Base-by-base conservation (phyloP, 2,329 filamentous ascomycete species). In the Aureobasidium sp. region DNA sequence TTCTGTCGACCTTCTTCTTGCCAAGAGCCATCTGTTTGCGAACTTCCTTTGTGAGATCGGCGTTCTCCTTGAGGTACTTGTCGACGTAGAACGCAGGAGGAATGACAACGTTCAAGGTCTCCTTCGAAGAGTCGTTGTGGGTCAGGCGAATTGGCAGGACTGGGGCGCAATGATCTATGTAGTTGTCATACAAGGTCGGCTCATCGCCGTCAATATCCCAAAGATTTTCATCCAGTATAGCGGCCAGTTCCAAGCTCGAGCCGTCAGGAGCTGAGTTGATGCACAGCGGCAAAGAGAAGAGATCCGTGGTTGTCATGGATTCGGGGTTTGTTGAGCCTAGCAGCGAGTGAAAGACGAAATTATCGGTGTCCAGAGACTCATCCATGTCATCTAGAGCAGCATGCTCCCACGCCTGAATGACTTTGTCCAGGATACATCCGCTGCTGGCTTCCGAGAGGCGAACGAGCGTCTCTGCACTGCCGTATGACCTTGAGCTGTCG, bases 51-150 rank as follows among this genome's bases (percentile, higher is more conserved):
- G 81, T 77, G 11, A 76, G 68, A 1, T 76, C 75, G 61, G 77
- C 75, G 63, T 81, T 82, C 64, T 77, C 74, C 53, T 81, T 75
- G 49, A 86, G 73, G 69, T 87, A 87, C 49, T 84, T 79, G 71
- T 87, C 85, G 5, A 82, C 77, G 65, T 84, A 85, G 67, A 84
- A 79, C 1, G 77, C 74, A 1, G 78, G 69, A 3, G 84, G 83
- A 20, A 85, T 76, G 6, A 79, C 79, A 47, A 86, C 71, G 31
- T 78, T 74, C 27, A 81, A 66, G 36, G 71, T 67, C 22, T 65
- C 63, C 39, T 68, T 31, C 66, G 68, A 44, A 68, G 70, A 65
- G 39, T 67, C 72, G 36, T 72, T 72, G 34, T 77, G 68, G 67
- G 74, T 67, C 65, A 70, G 67, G 72, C 68, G 72, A 74, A 86